Evolutionary conservation across 306 rosid genomes (phyloP).

Genomic region (Inga laurina): DNA sequence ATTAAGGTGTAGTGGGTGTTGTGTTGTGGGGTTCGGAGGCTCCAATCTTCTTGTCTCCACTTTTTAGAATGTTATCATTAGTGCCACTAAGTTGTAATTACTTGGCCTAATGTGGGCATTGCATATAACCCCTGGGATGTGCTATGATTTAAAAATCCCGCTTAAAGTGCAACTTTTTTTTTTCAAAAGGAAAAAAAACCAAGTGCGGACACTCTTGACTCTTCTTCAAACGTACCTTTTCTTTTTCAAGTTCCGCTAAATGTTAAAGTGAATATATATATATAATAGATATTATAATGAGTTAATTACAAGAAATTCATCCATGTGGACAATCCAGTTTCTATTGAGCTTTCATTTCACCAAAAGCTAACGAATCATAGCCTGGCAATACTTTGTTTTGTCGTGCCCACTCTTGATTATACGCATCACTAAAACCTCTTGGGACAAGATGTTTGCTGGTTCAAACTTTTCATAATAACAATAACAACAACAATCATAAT

Average conservation of each 20-base stretch:
- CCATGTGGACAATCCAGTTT: background rate
- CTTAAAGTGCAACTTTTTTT: constrained; percentile 24
- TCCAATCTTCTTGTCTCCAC: constrained; percentile 3
- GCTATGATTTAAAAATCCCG: background rate
- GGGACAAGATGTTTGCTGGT: background rate
- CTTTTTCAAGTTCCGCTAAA: background rate
- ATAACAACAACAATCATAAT: background rate
- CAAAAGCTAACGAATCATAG: constrained; percentile 11
- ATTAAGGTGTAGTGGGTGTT: background rate
- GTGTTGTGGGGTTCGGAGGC: constrained; percentile 14
- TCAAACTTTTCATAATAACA: background rate
- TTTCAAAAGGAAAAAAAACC: background rate
- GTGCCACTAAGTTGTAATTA: constrained; percentile 22
- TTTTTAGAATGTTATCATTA: constrained; percentile 33
- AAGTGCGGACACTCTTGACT: constrained; percentile 8
- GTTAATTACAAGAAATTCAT: background rate
- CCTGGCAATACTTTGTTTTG: background rate
- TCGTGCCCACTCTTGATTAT: background rate
- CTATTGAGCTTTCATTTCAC: background rate
- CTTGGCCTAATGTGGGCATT: constrained; percentile 27
- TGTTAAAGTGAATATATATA: background rate
- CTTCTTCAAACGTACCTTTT: constrained; percentile 2
- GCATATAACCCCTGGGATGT: background rate
- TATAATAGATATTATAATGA: background rate
- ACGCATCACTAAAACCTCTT: background rate